Evolutionary conservation across 2,329 filamentous ascomycete genomes (phyloP).

Genomic region (Arthroderma sp.): DNA sequence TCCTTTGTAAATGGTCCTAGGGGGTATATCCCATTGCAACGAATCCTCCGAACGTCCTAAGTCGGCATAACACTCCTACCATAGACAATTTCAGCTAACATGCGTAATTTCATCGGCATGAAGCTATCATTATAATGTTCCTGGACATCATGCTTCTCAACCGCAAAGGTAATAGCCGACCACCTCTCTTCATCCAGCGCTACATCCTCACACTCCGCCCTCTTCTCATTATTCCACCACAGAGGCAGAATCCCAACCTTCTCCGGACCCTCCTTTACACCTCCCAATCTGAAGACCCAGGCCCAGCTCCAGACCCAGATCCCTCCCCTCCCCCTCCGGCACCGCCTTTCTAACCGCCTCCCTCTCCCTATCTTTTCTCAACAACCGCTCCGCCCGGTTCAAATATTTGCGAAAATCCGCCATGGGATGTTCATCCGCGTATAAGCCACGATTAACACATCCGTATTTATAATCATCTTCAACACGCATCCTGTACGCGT

Average conservation of each 20-base stretch:
- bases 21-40: too few relatives aligned
- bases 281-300: neutral
- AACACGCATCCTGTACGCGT: constrained; percentile 37
- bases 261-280: neutral
- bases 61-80: constrained; percentile 8
- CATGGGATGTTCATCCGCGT: constrained; percentile 19
- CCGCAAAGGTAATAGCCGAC: constrained; percentile 11
- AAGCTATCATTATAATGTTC: constrained; percentile 31
- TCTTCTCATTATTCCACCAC: constrained; percentile 35
- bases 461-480: constrained; percentile 22
- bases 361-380: constrained; percentile 22
- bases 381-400: constrained; percentile 19
- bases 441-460: constrained; percentile 13
- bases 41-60: too few relatives aligned
- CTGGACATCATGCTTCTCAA: constrained; percentile 26
- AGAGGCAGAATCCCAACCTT: constrained; percentile 26
- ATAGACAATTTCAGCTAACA: constrained; percentile 34
- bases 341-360: constrained; percentile 16
- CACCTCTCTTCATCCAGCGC: constrained; percentile 15
- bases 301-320: neutral
- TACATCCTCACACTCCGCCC: constrained; percentile 24
- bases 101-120: constrained; percentile 40
- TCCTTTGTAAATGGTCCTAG: too few relatives aligned
- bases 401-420: constrained; percentile 25
- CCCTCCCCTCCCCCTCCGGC: neutral